Base-by-base conservation (phyloP, 495 filamentous ascomycete species). In the Penicillium mononematosum region DNA sequence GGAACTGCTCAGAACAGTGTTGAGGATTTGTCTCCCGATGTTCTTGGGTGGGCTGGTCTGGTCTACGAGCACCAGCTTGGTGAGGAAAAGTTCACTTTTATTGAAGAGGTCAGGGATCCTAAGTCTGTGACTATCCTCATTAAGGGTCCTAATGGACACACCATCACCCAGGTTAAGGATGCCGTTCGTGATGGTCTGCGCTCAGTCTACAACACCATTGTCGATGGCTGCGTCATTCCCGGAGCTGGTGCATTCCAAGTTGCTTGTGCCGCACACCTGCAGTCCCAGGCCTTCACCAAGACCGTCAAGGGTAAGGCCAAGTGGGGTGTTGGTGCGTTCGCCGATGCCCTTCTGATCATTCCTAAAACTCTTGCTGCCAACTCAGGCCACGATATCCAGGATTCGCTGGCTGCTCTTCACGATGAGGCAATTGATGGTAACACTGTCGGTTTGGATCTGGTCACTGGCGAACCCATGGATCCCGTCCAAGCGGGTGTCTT, bases 121-220 rank as follows among this genome's bases (percentile, higher is more conserved):
- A 98, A 98, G 79, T 97, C 95, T 5, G 95, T 98, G n/a, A 98
- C 94, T 19, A 79, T 98, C 12, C 81, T 98, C 53, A 97, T 98
- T 78, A 98, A 98, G 79, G 94, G 94, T 7, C 94, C 94, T 41
- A 98, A 98, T 75, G 78, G 84, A 64, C 94, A 98, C 74, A 98
- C 95, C 45, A 98, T 98, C 66, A 86, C 87, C 27, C 94, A 98
- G 69, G 90, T 98, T 55, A 92, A 90, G 57, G 94, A 98, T 72
- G 94, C 94, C 6, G 94, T 98, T n/a, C 88, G 94, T 27, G 94
- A 98, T 68, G 95, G 94, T 48, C 78, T 98, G 47, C 82, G 94
- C 59, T 94, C 90, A 63, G 92, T 97, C 46, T 97, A 96, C 83
- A 98, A 98, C 77, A 96, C 95, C 81, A 98, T 98, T 70, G 92